Percentiles rank a stretch among this genome's conserved stretches.
phyloP scores from a whole-genome alignment of 371 early-diverging fungal species.

The Mucor ambiguus region DNA sequence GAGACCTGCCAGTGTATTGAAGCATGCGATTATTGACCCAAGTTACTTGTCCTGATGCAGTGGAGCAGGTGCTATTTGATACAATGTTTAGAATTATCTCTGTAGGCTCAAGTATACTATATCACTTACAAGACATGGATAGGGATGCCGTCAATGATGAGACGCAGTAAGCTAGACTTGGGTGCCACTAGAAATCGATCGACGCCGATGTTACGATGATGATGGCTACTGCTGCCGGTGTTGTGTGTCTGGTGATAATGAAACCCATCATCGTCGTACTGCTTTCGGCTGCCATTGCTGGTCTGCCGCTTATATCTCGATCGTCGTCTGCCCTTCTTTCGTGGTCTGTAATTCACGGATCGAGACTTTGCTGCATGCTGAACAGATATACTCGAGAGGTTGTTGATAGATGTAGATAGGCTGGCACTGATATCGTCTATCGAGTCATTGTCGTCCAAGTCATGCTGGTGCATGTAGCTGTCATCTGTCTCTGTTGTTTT shows the following conservation, averaged over 20 bases:
- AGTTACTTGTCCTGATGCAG: slow-evolving; percentile 54
- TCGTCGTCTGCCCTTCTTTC: slow-evolving; percentile 3
- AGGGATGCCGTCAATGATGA: slow-evolving; percentile 67
- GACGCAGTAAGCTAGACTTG: slow-evolving; percentile 55
- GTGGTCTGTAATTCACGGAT: neutral
- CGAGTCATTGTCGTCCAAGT: neutral
- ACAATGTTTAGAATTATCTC: neutral
- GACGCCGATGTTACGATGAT: slow-evolving; percentile 8
- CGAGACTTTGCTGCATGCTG: neutral
- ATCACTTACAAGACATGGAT: slow-evolving; percentile 66
- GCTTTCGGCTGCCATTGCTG: neutral
- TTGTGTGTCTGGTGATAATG: slow-evolving; percentile 22
- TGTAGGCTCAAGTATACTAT: neutral
- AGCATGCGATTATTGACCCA: slow-evolving; percentile 67
- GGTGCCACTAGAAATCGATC: slow-evolving; percentile 49
- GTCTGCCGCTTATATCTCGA: slow-evolving; percentile 3
- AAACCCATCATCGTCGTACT: slow-evolving; percentile 27
- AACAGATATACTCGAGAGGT: neutral
- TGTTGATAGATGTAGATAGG: neutral
- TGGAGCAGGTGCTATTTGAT: slow-evolving; percentile 54
- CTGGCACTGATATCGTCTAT: neutral
- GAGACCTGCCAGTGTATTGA: slow-evolving; percentile 55
- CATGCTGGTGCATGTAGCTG: neutral
- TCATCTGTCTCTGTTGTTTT: slow-evolving; percentile 6
- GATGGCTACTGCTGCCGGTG: slow-evolving; percentile 4